Base-by-base conservation (phyloP, 2,329 filamentous ascomycete genomes). In the Elsinoe australis region DNA sequence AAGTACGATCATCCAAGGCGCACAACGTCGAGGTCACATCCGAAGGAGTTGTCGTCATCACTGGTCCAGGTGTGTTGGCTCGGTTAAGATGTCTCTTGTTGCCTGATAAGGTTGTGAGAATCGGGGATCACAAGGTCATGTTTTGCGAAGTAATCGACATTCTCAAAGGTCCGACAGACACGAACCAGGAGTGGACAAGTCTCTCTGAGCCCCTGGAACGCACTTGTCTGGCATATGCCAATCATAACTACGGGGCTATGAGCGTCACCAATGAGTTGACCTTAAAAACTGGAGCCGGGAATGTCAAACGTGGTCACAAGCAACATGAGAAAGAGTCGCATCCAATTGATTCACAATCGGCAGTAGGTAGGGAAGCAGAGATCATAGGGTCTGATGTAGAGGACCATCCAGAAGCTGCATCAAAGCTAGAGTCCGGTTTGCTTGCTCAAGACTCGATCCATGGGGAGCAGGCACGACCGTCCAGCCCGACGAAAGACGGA, bases 81-180 rank as follows among this genome's bases (percentile, higher is more conserved):
- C 51, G 57, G 3, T 52, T 70, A 19, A 53, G 57, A 19, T 71
- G 65, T 31, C 51, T 61, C 15, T 17, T 70, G 15, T 55, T 65
- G 21, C 51, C 57, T 5, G 61, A 67, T 2, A 64, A 64, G 46
- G 59, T 61, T 26, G 52, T 72, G 3, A 49, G 57, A 7, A 63
- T 74, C 29, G 68, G 62, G 3, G 72, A 75, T 53, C 72, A 75
- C 53, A 58, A 69, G 24, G 64, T 75, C 17, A 61, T 70, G 1
- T 63, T 74, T 45, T 34, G 29, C 4, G 44, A 36, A 19, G 29
- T 47, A 8, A 14, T 47, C 14, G 17, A 47, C 14, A 15, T 32
- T 12, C 15, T n/a, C 2, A 24, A 22, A 24, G 21, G n/a, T 5
- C n/a, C 41, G 2, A 32, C 41, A 31, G 41, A 32, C 14, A 12